Base-by-base conservation (phyloP, 805 yeast species). In the Yamadazyma phyllophila region DNA sequence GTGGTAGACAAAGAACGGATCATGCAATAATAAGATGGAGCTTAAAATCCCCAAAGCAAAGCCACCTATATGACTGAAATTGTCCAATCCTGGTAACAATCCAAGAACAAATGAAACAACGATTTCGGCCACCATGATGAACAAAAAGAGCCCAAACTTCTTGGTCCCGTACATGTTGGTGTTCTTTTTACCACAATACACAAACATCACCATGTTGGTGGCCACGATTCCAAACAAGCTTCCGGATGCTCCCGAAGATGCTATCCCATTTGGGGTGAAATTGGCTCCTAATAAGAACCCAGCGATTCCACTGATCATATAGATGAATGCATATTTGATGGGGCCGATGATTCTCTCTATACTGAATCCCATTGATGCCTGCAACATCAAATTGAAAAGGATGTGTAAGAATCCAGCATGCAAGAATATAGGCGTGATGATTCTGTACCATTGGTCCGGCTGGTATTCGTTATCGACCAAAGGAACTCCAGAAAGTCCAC, bases 381-480 rank as follows among this genome's bases (percentile, higher is more conserved):
- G 90, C 20, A 84, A 61, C 16, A 82, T 48, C 55, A 84, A 56
- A 57, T 85, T 85, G 70, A 82, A 80, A 15, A 78, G 57, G 34
- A 85, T 82, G 58, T 85, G 91, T 38, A 85, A 59, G 52, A 85
- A 74, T 0, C 91, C 91, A 3, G 90, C 89, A 58, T 85, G 91
- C 43, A 85, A 57, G 53, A 85, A 85, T 10, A 83, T 81, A 1
- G 90, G 87, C n/a, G 80, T 76, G 36, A 85, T 66, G 36, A 85
- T 62, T 42, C 91, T 64, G 74, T 83, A 84, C 82, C 87, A 81
- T 62, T 84, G 91, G 53, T 76, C 58, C 0, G 88, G 88, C 7
- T 60, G 48, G 42, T 59, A 70, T 7, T 60, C 66, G 35, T 60
- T 57, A 41, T 60, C 55, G 3, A 60, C 63, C 1, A 58, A 40